Conservation (phyloP, 1,284 basidiomycete species). For the Marasmius fiardii region DNA sequence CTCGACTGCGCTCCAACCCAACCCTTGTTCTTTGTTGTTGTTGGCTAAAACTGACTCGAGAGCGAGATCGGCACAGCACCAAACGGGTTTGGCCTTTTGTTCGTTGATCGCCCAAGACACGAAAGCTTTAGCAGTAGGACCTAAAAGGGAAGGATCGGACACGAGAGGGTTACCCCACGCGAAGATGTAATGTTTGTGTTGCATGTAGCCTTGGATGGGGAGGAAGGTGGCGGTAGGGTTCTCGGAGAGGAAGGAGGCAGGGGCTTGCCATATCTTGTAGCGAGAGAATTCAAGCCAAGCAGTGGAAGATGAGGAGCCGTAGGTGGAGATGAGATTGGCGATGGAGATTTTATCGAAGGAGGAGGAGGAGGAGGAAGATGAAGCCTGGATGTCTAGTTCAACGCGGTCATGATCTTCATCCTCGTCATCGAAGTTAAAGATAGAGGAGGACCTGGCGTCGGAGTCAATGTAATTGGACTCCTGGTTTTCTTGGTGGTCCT, state of each 20-base stretch:
- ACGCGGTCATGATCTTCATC: not conserved
- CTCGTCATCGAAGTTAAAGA: not conserved
- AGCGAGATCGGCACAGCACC: conserved; percentile 37
- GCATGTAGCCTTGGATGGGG: conserved; percentile 41
- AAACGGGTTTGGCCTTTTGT: conserved; percentile 31
- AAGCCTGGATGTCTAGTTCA: not conserved
- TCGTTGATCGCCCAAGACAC: conserved; percentile 27
- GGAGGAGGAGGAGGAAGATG: not conserved
- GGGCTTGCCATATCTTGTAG: conserved; percentile 37
- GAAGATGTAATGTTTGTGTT: conserved; percentile 30
- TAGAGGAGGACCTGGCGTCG: not conserved
- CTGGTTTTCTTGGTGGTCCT: not conserved
- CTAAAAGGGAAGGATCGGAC: conserved; percentile 32
- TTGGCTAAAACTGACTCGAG: conserved; percentile 34
- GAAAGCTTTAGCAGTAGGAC: conserved; percentile 31
- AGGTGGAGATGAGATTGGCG: conserved; percentile 33
- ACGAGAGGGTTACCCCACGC: conserved; percentile 47
- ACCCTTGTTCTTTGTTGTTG: not conserved
- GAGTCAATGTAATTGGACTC: not conserved
- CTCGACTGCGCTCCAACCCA: conserved; percentile 36
- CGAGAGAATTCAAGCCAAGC: conserved; percentile 45
- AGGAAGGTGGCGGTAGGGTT: conserved; percentile 33
- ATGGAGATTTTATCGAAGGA: conserved; percentile 28
- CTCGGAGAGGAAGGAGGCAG: conserved; percentile 23
- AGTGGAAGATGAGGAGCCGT: conserved; percentile 40